Base-by-base conservation (phyloP, 163 green algal species). In the Scenedesmus sp. region DNA sequence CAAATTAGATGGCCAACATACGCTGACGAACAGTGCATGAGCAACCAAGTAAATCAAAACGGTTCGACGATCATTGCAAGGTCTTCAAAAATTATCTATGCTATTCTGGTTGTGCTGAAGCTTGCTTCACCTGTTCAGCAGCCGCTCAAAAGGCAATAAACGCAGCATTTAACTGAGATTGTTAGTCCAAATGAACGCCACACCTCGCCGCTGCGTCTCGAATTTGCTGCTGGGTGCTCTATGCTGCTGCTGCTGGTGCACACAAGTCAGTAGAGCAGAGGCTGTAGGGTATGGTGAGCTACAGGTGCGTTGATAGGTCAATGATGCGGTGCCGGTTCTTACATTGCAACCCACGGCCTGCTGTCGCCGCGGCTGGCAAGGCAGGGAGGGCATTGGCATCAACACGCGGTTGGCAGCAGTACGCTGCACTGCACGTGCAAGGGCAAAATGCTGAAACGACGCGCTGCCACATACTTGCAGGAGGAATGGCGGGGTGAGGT, bases 401-500 rank as follows among this genome's bases (percentile, higher is more conserved):
- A 72, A 72, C 24, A 72, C 37, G 65, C 65, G 40, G 65, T 76
- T 76, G 59, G 65, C 16, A 76, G 30, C 65, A 76, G 65, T 30
- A 40, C 40, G 65, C 30, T 40, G 30, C 3, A 10, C 24, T 22
- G n/a, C n/a, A n/a, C n/a, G n/a, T n/a, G n/a, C n/a, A n/a, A n/a
- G n/a, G n/a, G 30, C 30, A 16, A 26, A 76, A 40, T 7, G 7
- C 13, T 56, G 15, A 56, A 56, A 56, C 13, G 15, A 3, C 15
- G 13, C n/a, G n/a, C n/a, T n/a, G n/a, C n/a, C n/a, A n/a, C n/a
- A n/a, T 9, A 18, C 65, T 76, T 40, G 76, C 91, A 97, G 95
- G 94, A 96, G 61, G 93, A 95, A 42, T 96, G 94, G 93, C 86
- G 94, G 30, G 95, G 95, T 10, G 94, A 96, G 78, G 91, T 96